Evolutionary conservation across 1,284 basidiomycete species (phyloP).

Genomic region (Cryptococcus jaspeensis): DNA sequence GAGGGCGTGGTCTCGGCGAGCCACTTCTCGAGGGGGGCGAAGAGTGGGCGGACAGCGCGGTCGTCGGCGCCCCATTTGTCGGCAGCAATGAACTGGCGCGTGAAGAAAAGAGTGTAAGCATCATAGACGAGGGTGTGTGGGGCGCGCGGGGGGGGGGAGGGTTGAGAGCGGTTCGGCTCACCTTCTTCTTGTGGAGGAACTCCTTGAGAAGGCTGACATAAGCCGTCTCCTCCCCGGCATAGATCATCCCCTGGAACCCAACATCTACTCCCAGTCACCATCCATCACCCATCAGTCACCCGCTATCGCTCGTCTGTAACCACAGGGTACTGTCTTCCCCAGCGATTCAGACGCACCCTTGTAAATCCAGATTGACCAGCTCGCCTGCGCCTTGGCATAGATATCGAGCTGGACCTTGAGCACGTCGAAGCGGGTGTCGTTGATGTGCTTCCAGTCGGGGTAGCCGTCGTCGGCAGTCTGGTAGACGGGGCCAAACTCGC

Average conservation of each 20-base stretch:
- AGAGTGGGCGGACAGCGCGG: constrained; percentile 57
- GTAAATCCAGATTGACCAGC: constrained; percentile 82
- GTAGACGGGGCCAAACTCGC: constrained; percentile 61
- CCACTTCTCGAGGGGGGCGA: constrained; percentile 61
- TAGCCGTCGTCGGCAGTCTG: constrained; percentile 35
- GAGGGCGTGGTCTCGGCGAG: constrained; percentile 51
- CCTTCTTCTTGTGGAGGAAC: constrained; percentile 27
- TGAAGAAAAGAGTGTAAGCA: no score
- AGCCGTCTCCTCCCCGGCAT: constrained; percentile 64
- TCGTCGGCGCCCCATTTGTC: constrained; percentile 63
- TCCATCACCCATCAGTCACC: constrained; percentile 53
- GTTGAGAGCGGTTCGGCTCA: neutral
- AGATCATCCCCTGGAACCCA: constrained; percentile 75
- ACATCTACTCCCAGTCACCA: constrained; percentile 67
- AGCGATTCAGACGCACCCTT: constrained; percentile 50
- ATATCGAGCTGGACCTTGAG: constrained; percentile 70
- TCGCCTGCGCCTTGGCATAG: constrained; percentile 61
- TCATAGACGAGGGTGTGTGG: no score
- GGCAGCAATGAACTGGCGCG: constrained; percentile 57
- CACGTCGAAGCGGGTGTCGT: constrained; percentile 64
- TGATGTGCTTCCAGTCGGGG: constrained; percentile 59
- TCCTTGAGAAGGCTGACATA: constrained; percentile 52
- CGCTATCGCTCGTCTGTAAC: neutral
- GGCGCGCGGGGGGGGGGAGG: neutral
- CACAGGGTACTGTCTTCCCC: neutral